Percentiles rank a stretch among this genome's conserved stretches.
phyloP scores from a whole-genome alignment of 2,329 filamentous ascomycete genomes.

The Mollisiaceae sp. region DNA sequence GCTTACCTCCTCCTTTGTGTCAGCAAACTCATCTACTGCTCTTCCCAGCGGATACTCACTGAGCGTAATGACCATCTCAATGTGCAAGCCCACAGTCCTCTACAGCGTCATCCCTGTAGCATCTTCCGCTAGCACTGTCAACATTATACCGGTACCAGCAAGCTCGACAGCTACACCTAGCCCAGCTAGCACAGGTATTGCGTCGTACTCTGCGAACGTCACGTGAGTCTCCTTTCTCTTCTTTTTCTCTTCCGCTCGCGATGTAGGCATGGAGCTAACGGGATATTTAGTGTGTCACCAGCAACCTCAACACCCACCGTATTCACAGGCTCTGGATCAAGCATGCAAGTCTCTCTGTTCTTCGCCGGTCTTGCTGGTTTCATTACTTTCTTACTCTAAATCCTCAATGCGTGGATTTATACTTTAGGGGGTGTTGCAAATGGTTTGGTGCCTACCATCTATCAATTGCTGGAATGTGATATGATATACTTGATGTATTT shows the following conservation, averaged over 20 bases:
- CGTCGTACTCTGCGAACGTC: slow-evolving; percentile 2
- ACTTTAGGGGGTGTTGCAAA: slow-evolving; percentile 1
- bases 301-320: slow-evolving; percentile 9
- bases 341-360: background rate
- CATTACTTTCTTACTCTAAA: slow-evolving; percentile 12
- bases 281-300: background rate
- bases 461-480: background rate
- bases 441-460: background rate
- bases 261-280: too few relatives aligned
- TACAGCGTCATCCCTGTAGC: slow-evolving; percentile 15
- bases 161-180: background rate
- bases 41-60: slow-evolving; percentile 7
- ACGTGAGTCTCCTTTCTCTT: slow-evolving; percentile 9
- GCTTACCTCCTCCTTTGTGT: background rate
- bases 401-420: background rate
- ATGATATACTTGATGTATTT: slow-evolving; percentile 14
- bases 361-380: slow-evolving; percentile 3
- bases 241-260: background rate
- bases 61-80: slow-evolving; percentile 21
- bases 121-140: background rate
- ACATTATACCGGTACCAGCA: background rate
- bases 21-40: slow-evolving; percentile 9
- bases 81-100: slow-evolving; percentile 15
- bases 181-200: background rate
- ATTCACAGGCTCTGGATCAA: slow-evolving; percentile 14